These are phyloP conservation scores for Emergomyces africanus DNA, from an alignment of 2,329 filamentous ascomycete genomes.

Conservation along the genomic window DNA sequence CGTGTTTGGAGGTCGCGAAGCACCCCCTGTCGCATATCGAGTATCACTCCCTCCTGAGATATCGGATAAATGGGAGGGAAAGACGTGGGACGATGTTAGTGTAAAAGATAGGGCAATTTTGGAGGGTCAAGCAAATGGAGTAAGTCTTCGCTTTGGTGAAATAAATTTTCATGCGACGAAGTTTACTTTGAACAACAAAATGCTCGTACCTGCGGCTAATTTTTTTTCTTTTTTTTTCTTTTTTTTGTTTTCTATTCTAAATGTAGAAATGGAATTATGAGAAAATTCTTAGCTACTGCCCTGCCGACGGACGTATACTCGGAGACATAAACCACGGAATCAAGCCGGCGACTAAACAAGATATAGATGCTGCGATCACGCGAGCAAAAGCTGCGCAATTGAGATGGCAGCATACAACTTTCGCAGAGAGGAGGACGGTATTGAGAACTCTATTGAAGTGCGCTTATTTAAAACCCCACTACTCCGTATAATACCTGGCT, in stretches of 20 bases:
- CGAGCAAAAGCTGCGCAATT: constrained; percentile 62
- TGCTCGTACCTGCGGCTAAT: neutral
- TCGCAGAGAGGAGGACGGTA: constrained; percentile 63
- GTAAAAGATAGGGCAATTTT: constrained; percentile 23
- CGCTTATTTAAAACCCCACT: constrained; percentile 8
- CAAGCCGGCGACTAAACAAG: constrained; percentile 61
- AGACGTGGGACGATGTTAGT: constrained; percentile 24
- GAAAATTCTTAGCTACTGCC: constrained; percentile 43
- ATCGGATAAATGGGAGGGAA: constrained; percentile 18
- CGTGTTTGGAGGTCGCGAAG: constrained; percentile 13
- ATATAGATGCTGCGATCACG: constrained; percentile 66
- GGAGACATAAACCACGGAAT: constrained; percentile 45
- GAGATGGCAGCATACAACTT: constrained; percentile 65
- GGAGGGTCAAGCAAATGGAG: constrained; percentile 27
- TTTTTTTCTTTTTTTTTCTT: neutral
- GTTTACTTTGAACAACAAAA: neutral
- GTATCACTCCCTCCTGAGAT: constrained; percentile 26
- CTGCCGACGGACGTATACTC: constrained; percentile 75
- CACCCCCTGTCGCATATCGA: constrained; percentile 26
- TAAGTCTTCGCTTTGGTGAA: constrained; percentile 16
- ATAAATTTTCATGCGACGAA: neutral
- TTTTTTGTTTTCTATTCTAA: too few relatives aligned
- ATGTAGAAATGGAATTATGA: constrained; percentile 23
- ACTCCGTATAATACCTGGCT: too few relatives aligned
- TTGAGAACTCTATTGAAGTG: constrained; percentile 64